Evolutionary conservation across 1,284 basidiomycete species (phyloP).

Genomic region (Neotropicomus parvogracilis): DNA sequence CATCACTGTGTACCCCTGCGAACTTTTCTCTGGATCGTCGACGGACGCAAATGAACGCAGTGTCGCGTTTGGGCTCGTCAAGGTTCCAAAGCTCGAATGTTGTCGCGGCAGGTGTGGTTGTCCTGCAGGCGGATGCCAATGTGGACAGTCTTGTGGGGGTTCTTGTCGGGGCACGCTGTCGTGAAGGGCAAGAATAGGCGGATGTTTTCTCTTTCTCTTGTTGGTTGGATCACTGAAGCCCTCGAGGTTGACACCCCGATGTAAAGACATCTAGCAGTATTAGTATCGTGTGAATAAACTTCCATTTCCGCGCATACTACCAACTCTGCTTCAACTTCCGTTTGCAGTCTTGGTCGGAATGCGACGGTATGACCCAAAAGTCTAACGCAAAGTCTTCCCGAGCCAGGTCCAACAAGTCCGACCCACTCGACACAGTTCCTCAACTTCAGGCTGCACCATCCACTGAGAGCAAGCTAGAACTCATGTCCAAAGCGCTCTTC

Average conservation of each 20-base stretch:
- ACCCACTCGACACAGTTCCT: too few relatives aligned
- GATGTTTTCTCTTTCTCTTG: neutral
- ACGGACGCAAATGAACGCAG: conserved; percentile 35
- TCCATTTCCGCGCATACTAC: neutral
- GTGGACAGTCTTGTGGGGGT: conserved; percentile 17
- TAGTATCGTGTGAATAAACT: conserved; percentile 19
- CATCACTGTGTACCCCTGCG: conserved; percentile 43
- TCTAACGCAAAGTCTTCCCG: conserved; percentile 9
- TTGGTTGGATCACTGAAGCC: too few relatives aligned
- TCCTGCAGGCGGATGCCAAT: conserved; percentile 21
- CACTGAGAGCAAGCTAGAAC: conserved; percentile 44
- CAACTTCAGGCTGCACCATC: neutral
- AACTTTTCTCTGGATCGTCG: conserved; percentile 30
- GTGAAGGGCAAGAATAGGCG: neutral
- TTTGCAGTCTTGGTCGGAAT: conserved; percentile 17
- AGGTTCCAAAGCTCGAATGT: conserved; percentile 63
- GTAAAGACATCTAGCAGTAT: too few relatives aligned
- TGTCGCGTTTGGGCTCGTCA: conserved; percentile 46
- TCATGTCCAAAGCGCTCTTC: conserved; percentile 63
- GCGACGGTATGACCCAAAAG: conserved; percentile 19
- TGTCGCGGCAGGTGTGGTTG: conserved; percentile 60
- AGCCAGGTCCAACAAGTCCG: neutral
- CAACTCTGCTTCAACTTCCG: neutral
- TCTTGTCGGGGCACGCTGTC: conserved; percentile 5
- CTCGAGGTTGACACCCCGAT: too few relatives aligned